Conservation (phyloP, 2,329 filamentous ascomycete species). For the Torrubiellomyces zombiae region DNA sequence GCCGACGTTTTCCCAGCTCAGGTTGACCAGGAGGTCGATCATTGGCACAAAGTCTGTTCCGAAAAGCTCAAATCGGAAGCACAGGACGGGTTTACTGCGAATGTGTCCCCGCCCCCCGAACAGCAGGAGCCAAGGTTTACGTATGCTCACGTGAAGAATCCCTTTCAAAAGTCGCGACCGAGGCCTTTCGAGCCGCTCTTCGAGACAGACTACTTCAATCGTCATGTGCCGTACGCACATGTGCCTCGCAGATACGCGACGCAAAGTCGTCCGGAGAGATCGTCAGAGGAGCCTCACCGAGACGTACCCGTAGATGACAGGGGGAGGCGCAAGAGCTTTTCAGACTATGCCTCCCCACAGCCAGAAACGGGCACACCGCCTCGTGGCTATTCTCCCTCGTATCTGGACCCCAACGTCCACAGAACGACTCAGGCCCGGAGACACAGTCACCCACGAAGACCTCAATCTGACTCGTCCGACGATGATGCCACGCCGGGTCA, state of each 20-base stretch:
- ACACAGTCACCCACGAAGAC: constrained; percentile 32
- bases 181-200: constrained; percentile 15
- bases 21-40: constrained; percentile 64
- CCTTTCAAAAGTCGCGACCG: constrained; percentile 11
- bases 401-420: constrained; percentile 18
- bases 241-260: constrained; percentile 20
- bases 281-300: constrained; percentile 18
- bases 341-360: constrained; percentile 27
- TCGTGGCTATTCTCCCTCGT: constrained; percentile 11
- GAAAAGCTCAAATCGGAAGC: constrained; percentile 50
- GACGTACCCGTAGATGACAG: constrained; percentile 23
- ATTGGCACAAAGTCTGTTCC: constrained; percentile 71
- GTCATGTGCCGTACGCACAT: constrained; percentile 22
- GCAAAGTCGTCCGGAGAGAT: constrained; percentile 15
- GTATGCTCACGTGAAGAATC: constrained; percentile 17
- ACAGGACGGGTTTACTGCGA: constrained; percentile 3
- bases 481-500: constrained; percentile 16
- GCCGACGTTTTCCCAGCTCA: constrained; percentile 49
- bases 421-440: constrained; percentile 19
- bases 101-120: constrained; percentile 11
- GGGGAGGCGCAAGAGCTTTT: constrained; percentile 32
- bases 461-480: constrained; percentile 24
- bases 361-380: constrained; percentile 13
- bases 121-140: constrained; percentile 19
- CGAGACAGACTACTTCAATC: constrained; percentile 17